Evolutionary conservation across 2,329 filamentous ascomycete species (phyloP).

Genomic region (Stagonosporopsis cucurbitacearum): DNA sequence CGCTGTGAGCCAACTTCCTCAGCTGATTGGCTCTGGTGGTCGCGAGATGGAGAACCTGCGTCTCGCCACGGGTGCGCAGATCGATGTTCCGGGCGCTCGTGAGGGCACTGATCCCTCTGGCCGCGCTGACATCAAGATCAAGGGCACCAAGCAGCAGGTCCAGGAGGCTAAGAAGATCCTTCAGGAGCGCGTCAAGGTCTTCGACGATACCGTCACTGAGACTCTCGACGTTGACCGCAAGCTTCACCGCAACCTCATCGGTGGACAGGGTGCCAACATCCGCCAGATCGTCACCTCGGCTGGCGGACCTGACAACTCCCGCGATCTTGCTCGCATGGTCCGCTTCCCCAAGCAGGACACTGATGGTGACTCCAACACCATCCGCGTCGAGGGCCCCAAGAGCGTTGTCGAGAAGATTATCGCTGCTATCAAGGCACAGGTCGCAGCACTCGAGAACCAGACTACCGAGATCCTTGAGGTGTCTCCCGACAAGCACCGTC

Average conservation of each 20-base stretch:
- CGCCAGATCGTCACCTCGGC: constrained; percentile 85
- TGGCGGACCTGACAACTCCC: constrained; percentile 86
- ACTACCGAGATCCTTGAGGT: constrained; percentile 80
- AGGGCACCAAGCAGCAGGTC: constrained; percentile 90
- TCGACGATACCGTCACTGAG: constrained; percentile 86
- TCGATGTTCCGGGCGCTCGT: constrained; percentile 85
- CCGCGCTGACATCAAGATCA: constrained; percentile 85
- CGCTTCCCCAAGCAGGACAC: constrained; percentile 92
- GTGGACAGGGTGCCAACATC: constrained; percentile 81
- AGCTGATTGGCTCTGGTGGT: constrained; percentile 88
- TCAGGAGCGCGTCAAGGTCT: constrained; percentile 82
- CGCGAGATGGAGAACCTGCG: constrained; percentile 90
- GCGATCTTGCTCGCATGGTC: constrained; percentile 84
- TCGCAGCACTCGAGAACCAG: constrained; percentile 83
- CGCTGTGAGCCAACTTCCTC: constrained; percentile 90
- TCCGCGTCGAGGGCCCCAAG: constrained; percentile 85
- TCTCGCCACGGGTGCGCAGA: constrained; percentile 81
- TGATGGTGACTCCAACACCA: constrained; percentile 77
- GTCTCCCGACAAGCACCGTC: constrained; percentile 85
- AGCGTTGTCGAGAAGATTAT: constrained; percentile 89
- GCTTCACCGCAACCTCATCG: constrained; percentile 89
- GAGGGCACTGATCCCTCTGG: constrained; percentile 70
- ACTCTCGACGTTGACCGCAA: constrained; percentile 93
- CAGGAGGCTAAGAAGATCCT: constrained; percentile 90
- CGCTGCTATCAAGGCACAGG: constrained; percentile 79